Conservation (phyloP, 352 stramenopile species). For the Globisporangium cystogenes region DNA sequence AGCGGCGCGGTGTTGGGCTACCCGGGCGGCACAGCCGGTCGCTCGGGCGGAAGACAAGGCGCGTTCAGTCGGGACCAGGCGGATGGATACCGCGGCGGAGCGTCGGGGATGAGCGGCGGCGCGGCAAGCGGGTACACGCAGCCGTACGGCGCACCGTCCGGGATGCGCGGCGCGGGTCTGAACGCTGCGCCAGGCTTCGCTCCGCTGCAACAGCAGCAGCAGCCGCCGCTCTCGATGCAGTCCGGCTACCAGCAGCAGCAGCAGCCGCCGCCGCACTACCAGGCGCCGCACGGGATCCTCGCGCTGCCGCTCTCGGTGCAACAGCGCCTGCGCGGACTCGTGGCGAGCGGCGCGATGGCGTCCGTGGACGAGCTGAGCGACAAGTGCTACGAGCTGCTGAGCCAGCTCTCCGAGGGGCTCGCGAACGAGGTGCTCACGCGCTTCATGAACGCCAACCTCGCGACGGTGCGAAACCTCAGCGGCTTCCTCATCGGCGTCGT, state of each 20-base stretch:
- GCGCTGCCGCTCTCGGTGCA: constrained; percentile 56
- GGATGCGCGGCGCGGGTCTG: not conserved
- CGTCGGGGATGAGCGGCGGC: constrained; percentile 3
- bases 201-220: not conserved
- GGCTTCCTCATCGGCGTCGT: constrained; percentile 80
- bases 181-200: not conserved
- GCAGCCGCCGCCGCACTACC: not conserved
- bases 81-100: constrained; percentile 16
- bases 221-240: not conserved
- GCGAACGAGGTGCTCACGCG: constrained; percentile 72
- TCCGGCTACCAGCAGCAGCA: constrained; percentile 2
- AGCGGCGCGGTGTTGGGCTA: constrained; percentile 4
- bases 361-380: constrained; percentile 71
- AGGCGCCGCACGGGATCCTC: constrained; percentile 17
- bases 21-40: not conserved
- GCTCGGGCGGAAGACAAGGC: not conserved
- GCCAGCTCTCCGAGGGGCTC: constrained; percentile 60
- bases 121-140: constrained; percentile 12
- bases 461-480: constrained; percentile 69
- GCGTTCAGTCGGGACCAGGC: constrained; percentile 11
- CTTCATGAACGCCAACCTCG: constrained; percentile 67
- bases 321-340: constrained; percentile 59
- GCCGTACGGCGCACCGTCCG: not conserved
- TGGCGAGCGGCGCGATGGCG: constrained; percentile 39
- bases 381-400: constrained; percentile 82